Conservation (phyloP, 2,329 filamentous ascomycete species). For the Endoconidiophora laricicola region DNA sequence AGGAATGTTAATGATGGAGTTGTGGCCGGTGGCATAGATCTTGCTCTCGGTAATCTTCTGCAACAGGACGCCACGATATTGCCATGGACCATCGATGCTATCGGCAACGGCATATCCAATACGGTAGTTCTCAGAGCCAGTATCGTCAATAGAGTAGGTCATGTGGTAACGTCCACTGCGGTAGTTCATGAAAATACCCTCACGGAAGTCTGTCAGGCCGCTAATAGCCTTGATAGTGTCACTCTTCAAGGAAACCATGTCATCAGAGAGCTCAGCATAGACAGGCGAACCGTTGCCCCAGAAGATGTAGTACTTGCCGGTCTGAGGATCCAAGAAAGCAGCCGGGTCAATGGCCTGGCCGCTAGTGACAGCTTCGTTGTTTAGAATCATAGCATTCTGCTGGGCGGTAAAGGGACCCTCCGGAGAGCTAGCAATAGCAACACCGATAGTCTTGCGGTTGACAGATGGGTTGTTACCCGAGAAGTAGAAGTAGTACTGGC, state of each 20-base stretch:
- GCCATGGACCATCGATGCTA: slow-evolving; percentile 25
- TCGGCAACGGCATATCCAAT: slow-evolving; percentile 29
- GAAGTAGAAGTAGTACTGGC: slow-evolving; percentile 51
- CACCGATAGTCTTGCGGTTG: slow-evolving; percentile 43
- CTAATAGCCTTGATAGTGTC: slow-evolving; percentile 20
- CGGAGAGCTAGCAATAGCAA: slow-evolving; percentile 37
- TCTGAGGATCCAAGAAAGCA: slow-evolving; percentile 39
- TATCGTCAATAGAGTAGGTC: slow-evolving; percentile 32
- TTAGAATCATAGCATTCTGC: slow-evolving; percentile 34
- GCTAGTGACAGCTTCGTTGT: slow-evolving; percentile 25
- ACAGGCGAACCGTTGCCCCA: slow-evolving; percentile 35
- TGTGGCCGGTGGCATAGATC: slow-evolving; percentile 30
- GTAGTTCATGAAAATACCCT: slow-evolving; percentile 27
- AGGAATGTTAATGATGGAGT: slow-evolving; percentile 29
- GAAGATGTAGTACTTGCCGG: slow-evolving; percentile 43
- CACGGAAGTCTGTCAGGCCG: slow-evolving; percentile 27
- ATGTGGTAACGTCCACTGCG: slow-evolving; percentile 29
- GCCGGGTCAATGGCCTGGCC: slow-evolving; percentile 42
- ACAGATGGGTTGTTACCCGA: slow-evolving; percentile 34
- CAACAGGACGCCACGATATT: slow-evolving; percentile 27
- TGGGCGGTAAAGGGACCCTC: slow-evolving; percentile 44
- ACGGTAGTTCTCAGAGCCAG: slow-evolving; percentile 28
- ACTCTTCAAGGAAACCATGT: slow-evolving; percentile 29
- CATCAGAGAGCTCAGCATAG: slow-evolving; percentile 26
- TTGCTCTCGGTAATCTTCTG: slow-evolving; percentile 25